A percentile compares a stretch with the other conserved stretches of the same genome.
These are phyloP conservation scores for Oidiodendron maius DNA, from an alignment of 495 filamentous ascomycete species.

Conservation along the genomic window DNA sequence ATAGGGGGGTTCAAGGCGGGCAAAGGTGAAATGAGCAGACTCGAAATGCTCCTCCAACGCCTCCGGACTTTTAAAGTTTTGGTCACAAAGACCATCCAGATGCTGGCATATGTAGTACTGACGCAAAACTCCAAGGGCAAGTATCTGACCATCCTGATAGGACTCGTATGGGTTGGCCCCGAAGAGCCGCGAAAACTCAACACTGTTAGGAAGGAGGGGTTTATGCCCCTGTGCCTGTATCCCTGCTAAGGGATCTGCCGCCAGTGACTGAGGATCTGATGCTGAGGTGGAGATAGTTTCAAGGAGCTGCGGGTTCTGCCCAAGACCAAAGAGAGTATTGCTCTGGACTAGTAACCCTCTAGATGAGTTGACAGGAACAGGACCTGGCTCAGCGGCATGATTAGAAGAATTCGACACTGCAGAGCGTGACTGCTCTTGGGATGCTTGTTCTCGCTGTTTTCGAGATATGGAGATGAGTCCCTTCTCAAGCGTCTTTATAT, in stretches of 20 bases:
- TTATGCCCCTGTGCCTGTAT: not conserved
- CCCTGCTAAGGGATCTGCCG: slow-evolving; percentile 3
- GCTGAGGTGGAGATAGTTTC: not conserved
- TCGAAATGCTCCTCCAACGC: slow-evolving; percentile 20
- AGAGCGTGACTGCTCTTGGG: slow-evolving; percentile 1
- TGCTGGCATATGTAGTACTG: slow-evolving; percentile 11
- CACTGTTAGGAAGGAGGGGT: not conserved
- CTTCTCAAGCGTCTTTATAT: slow-evolving; percentile 13
- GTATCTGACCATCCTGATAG: slow-evolving; percentile 13
- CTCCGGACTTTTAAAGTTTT: slow-evolving; percentile 6
- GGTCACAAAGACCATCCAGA: slow-evolving; percentile 7
- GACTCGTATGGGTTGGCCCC: slow-evolving; percentile 7
- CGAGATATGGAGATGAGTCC: not conserved
- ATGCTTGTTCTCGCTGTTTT: not conserved
- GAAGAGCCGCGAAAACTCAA: not conserved
- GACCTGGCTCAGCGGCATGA: not conserved
- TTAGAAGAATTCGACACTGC: slow-evolving; percentile 6
- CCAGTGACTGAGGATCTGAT: slow-evolving; percentile 2
- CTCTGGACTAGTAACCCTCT: not conserved
- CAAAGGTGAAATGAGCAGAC: slow-evolving; percentile 17
- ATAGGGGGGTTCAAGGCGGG: slow-evolving; percentile 15
- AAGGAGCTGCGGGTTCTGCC: too few relatives aligned
- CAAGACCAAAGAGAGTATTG: slow-evolving; percentile 5
- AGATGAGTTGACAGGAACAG: not conserved
- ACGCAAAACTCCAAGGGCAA: slow-evolving; percentile 10